Evolutionary conservation across 2,329 filamentous ascomycete species (phyloP).

Genomic region (Penicillium hesseltinei): DNA sequence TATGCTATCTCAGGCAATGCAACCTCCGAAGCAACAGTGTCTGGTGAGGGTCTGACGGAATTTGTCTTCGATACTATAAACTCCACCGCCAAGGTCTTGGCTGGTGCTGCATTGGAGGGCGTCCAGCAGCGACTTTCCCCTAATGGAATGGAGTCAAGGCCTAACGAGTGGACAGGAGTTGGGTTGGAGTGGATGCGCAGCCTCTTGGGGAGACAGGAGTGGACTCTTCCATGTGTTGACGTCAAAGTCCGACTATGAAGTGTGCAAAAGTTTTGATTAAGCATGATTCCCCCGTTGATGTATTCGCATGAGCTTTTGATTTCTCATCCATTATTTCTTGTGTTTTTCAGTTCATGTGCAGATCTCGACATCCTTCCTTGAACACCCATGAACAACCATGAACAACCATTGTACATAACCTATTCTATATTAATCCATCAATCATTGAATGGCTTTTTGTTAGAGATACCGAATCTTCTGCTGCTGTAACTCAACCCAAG

Average conservation of each 20-base stretch:
- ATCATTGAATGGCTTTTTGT: neutral
- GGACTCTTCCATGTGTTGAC: slow-evolving; percentile 88
- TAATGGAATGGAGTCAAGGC: slow-evolving; percentile 37
- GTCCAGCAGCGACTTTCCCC: slow-evolving; percentile 42
- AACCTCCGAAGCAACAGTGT: slow-evolving; percentile 22
- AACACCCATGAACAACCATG: neutral
- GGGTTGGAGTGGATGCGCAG: slow-evolving; percentile 84
- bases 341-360: neutral
- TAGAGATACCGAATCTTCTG: neutral
- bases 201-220: slow-evolving; percentile 77
- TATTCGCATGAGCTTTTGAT: neutral
- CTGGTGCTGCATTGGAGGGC: slow-evolving; percentile 65
- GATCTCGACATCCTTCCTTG: neutral
- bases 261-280: neutral
- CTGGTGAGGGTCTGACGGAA: slow-evolving; percentile 34
- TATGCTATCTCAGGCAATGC: slow-evolving; percentile 14
- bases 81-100: slow-evolving; percentile 67
- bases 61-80: slow-evolving; percentile 56
- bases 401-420: slow-evolving; percentile 1
- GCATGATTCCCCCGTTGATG: neutral
- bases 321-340: neutral
- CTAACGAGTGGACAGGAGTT: slow-evolving; percentile 69
- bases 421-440: neutral
- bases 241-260: slow-evolving; percentile 72
- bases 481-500: neutral